These are phyloP conservation scores for Schwanniomyces occidentalis DNA, from an alignment of 805 yeast genomes.

Conservation along the genomic window DNA sequence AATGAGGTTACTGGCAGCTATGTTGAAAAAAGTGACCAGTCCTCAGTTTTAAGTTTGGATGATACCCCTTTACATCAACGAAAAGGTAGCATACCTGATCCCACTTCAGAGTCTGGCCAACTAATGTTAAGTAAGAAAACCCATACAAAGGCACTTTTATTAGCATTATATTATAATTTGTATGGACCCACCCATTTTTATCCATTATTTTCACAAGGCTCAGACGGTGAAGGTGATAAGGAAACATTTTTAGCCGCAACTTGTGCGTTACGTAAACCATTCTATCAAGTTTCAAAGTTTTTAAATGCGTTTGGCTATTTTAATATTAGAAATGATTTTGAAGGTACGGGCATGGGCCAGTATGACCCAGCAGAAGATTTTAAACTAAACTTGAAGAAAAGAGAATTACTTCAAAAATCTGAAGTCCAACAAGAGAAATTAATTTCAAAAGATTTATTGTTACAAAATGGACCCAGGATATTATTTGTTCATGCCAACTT, in stretches of 20 bases:
- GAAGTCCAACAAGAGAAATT: conserved; percentile 8
- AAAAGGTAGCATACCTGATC: conserved; percentile 32
- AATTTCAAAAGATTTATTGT: conserved; percentile 6
- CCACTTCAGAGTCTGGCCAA: conserved; percentile 42
- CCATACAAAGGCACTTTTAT: conserved; percentile 35
- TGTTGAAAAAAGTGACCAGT: conserved; percentile 4
- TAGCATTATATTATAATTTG: conserved; percentile 43
- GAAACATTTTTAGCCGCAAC: conserved; percentile 78
- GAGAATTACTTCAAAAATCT: conserved; percentile 4
- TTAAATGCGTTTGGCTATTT: conserved; percentile 54
- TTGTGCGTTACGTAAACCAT: conserved; percentile 45
- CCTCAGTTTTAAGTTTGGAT: conserved; percentile 5
- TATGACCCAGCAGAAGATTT: conserved; percentile 67
- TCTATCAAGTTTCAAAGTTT: conserved; percentile 54
- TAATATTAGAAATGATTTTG: conserved; percentile 36
- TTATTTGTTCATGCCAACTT: conserved; percentile 66
- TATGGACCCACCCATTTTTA: conserved; percentile 44
- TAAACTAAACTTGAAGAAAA: conserved; percentile 17
- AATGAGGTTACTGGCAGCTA: conserved; percentile 29
- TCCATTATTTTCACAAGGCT: conserved; percentile 45
- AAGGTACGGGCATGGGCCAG: conserved; percentile 81
- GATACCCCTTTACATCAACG: conserved; percentile 32
- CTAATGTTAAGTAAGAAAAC: conserved; percentile 40
- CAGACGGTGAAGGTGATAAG: conserved; percentile 78
- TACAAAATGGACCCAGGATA: conserved; percentile 25